Evolutionary conservation across 805 yeast species (phyloP), one percentile per base, ranked within the genome.

Genomic region (Saccharomycopsis fermentans): DNA sequence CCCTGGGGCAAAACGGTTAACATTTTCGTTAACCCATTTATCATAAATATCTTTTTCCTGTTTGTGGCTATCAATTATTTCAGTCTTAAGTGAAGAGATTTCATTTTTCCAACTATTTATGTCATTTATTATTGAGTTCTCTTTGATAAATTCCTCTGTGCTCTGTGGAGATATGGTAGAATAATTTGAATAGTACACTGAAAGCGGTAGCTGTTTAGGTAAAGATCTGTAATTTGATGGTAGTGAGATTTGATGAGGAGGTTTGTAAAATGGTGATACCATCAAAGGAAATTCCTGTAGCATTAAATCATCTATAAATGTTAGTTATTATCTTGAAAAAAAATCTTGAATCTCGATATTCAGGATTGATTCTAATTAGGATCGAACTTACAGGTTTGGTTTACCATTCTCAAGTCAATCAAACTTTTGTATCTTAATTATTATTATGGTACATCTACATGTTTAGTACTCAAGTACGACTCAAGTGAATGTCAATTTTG

Each of bases 241-340:
- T 39, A 82, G 70, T 6, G 81, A 75, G 14, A 82, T 75, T 0
- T 85, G 78, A 59, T 74, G 78, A 17, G 87, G 86, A 0, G 83
- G 80, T 58, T 74, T 77, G 61, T 70, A 75, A 27, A 71, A 70
- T 3, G 83, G 85, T 58, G 82, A 80, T 40, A 77, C 71, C 16
- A 80, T 76, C 43, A 82, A 73, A 0, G 87, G 86, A 0, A 82
- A 77, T 61, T 81, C 82, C 37, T 77, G 71, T 5, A 81, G 70
- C 14, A 77, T 47, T n/a, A 27, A 8, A 26, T 59, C 62, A 39
- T 58, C 63, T 58, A 53, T 5, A 40, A 2, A 43, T 43, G 29
- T 21, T 43, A 16, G 50, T 43, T 43, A 14, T 9, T 9, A 32
- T 32, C 35, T 6, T 9, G 12, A 6, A 3, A 32, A 32, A 43